Percentiles rank a stretch among this genome's conserved stretches.
phyloP scores from a whole-genome alignment of 345 rosid species.

The Brassica incana region DNA sequence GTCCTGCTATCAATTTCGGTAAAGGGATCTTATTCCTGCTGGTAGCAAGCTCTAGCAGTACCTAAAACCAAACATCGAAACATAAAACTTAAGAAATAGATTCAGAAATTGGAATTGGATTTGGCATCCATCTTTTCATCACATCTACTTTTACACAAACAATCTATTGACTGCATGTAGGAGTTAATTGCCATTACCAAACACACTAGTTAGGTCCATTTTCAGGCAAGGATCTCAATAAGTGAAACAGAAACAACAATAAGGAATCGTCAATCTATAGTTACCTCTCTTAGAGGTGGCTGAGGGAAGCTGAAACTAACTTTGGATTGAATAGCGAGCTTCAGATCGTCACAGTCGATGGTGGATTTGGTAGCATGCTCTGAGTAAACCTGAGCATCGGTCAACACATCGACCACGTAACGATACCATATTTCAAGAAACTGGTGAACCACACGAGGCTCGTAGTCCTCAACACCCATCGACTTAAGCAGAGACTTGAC shows the following conservation, averaged over 20 bases:
- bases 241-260: too few relatives aligned
- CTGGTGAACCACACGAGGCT: slow-evolving; percentile 86
- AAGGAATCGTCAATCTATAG: neutral
- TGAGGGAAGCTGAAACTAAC: slow-evolving; percentile 87
- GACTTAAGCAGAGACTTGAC: slow-evolving; percentile 79
- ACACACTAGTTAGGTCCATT: too few relatives aligned
- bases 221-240: too few relatives aligned
- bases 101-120: too few relatives aligned
- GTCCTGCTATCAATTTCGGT: slow-evolving; percentile 70
- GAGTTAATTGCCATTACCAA: too few relatives aligned
- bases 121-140: too few relatives aligned
- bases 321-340: slow-evolving; percentile 92
- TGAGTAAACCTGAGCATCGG: slow-evolving; percentile 86
- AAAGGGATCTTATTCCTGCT: slow-evolving; percentile 81
- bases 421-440: slow-evolving; percentile 92
- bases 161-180: too few relatives aligned
- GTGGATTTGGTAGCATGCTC: slow-evolving; percentile 82
- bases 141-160: too few relatives aligned
- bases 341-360: slow-evolving; percentile 81
- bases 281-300: slow-evolving; percentile 91
- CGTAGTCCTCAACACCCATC: slow-evolving; percentile 90
- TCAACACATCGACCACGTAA: slow-evolving; percentile 73
- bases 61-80: slow-evolving; percentile 40
- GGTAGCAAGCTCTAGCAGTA: slow-evolving; percentile 71
- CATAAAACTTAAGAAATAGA: too few relatives aligned